Base-by-base conservation (phyloP, 148 eudicot genomes). In the Nepenthes gracilis region DNA sequence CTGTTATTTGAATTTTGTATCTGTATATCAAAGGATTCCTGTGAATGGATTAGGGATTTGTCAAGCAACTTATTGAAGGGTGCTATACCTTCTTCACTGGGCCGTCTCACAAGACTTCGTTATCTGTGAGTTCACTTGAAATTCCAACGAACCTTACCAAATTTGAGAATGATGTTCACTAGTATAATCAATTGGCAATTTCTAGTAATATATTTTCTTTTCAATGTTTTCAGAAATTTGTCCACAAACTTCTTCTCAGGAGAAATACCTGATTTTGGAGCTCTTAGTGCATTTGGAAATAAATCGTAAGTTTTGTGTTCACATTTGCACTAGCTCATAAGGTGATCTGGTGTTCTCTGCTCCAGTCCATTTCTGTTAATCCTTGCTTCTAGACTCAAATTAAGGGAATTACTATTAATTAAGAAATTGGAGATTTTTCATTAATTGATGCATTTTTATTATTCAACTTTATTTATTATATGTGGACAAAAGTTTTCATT, bases 231-330 rank as follows among this genome's bases (percentile, higher is more conserved):
- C 77, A 93, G 98, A 76, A 93, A 93, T 57, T 72, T 93, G 75
- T 92, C 96, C n/a, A 70, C 98, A 43, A 88, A 93, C 63, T 93
- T 93, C 76, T 81, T 93, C 65, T 80, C 88, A 5, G 96, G 98
- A 12, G 98, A 88, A 78, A 82, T 93, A 52, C 98, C 96, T 35
- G 88, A 88, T 71, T 70, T 84, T 43, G 96, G 96, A 71, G 76
- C 78, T 49, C 78, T 93, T 10, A 86, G 95, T 77, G 76, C 76
- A 13, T 93, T 93, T 52, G 80, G 84, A 35, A 82, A 67, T 70
- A 67, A 72, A 7, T 85, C 98, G 96, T 93, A 79, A 74, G 95
- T 79, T 23, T 74, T 57, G 40, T 33, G 60, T 62, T 54, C 15
- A 6, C 33, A 15, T 40, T 3, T 49, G 11, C 15, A 10, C 15